Evolutionary conservation across 768 basidiomycete genomes (phyloP).

Genomic region (Mycena leptocephala): DNA sequence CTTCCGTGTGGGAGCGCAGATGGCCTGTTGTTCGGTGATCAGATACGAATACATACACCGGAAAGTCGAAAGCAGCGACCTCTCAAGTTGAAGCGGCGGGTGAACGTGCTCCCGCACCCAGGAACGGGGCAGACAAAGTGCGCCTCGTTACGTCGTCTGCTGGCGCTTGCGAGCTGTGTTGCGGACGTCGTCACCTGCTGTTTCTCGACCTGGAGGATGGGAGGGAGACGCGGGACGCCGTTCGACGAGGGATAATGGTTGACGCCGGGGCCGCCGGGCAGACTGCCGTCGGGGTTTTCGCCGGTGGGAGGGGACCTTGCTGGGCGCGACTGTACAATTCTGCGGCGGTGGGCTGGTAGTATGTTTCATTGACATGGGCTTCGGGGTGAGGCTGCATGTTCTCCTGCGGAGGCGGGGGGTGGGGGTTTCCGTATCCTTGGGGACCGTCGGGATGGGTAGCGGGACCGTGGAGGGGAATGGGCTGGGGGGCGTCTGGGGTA

Average conservation of each 20-base stretch:
- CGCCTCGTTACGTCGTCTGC: slow-evolving; percentile 91
- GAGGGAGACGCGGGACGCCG: slow-evolving; percentile 76
- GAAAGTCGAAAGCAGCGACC: slow-evolving; percentile 59
- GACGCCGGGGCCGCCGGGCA: slow-evolving; percentile 62
- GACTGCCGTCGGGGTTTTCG: slow-evolving; percentile 44
- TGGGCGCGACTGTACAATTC: slow-evolving; percentile 70
- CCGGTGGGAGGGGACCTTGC: slow-evolving; percentile 50
- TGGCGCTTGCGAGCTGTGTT: slow-evolving; percentile 93
- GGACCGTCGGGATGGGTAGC: slow-evolving; percentile 60
- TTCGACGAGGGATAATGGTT: slow-evolving; percentile 71
- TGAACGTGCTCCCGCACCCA: slow-evolving; percentile 98
- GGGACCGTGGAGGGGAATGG: slow-evolving; percentile 58
- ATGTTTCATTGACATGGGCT: slow-evolving; percentile 53
- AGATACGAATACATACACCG: not conserved
- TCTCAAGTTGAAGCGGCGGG: slow-evolving; percentile 90
- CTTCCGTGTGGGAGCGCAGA: slow-evolving; percentile 95
- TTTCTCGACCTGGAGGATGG: slow-evolving; percentile 93
- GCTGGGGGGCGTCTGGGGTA: slow-evolving; percentile 50
- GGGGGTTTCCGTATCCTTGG: slow-evolving; percentile 57
- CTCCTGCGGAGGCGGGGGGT: slow-evolving; percentile 52
- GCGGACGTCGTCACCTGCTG: slow-evolving; percentile 96
- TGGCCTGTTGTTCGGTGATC: slow-evolving; percentile 71
- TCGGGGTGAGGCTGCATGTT: slow-evolving; percentile 39
- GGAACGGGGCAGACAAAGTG: slow-evolving; percentile 95
- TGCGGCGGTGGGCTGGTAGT: slow-evolving; percentile 68